Conservation (phyloP, 805 yeast genomes). For the Myxozyma geophila region DNA sequence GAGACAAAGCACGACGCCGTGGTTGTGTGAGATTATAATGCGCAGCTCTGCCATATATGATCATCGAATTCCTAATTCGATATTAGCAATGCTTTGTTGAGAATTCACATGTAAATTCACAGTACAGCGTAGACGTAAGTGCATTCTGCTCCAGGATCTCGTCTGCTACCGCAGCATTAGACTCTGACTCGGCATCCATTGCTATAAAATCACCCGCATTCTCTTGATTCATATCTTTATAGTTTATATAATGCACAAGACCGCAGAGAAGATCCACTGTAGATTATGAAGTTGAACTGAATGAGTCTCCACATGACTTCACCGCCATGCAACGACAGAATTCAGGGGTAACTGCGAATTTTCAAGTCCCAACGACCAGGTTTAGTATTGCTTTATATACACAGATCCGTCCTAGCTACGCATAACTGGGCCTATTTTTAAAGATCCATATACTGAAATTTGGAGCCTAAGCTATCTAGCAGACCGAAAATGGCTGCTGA, state of each 20-base stretch:
- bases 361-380: slow-evolving; percentile 9
- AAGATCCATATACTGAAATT: background rate
- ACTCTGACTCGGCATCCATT: background rate
- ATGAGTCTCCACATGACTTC: background rate
- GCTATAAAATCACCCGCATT: background rate
- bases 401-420: background rate
- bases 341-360: slow-evolving; percentile 16
- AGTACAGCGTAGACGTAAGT: slow-evolving; percentile 28
- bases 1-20: slow-evolving; percentile 7
- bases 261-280: too few species aligned
- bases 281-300: too few species aligned
- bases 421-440: background rate
- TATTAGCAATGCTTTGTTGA: background rate
- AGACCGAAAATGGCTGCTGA: background rate
- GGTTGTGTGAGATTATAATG: slow-evolving; percentile 20
- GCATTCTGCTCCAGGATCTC: slow-evolving; percentile 23
- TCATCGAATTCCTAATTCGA: slow-evolving; percentile 20
- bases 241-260: too few species aligned
- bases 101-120: background rate
- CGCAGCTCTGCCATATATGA: slow-evolving; percentile 27
- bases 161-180: background rate
- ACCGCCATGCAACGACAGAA: background rate
- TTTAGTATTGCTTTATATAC: background rate
- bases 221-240: too few species aligned
- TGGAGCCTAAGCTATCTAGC: background rate